phyloP scores from a whole-genome alignment of 164 flowering plant genomes.

The Vitis riparia region DNA sequence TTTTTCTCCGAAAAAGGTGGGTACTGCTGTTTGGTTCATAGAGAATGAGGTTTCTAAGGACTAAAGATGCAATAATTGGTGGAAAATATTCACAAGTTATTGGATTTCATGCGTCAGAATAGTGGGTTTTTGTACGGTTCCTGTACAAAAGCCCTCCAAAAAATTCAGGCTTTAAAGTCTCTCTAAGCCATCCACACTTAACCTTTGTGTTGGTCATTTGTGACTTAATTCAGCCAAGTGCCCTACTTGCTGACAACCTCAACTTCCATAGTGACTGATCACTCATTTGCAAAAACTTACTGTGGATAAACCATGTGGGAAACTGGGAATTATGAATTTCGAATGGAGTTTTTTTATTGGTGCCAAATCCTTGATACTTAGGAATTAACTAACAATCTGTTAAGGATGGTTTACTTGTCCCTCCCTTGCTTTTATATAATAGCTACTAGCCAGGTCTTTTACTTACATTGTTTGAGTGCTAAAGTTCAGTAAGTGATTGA shows the following conservation, averaged over 20 bases:
- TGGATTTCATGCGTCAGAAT: neutral
- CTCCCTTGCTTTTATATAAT: no score
- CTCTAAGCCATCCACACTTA: neutral
- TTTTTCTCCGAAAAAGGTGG: no score
- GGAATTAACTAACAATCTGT: neutral
- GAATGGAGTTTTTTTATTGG: no score
- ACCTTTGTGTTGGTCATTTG: neutral
- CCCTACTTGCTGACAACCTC: neutral
- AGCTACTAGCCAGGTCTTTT: no score
- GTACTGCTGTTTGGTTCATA: neutral
- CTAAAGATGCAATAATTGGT: neutral
- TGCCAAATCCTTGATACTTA: neutral
- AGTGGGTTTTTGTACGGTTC: neutral
- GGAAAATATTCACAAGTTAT: neutral
- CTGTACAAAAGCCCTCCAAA: neutral
- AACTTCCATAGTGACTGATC: neutral
- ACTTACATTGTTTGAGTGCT: neutral
- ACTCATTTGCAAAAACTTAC: no score
- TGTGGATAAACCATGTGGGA: no score
- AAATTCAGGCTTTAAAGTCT: neutral
- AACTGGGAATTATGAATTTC: no score
- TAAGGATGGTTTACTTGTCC: no score
- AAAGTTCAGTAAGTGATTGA: neutral
- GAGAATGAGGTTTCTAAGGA: neutral
- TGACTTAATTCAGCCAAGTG: conserved; percentile 1